A percentile compares a stretch with the other conserved stretches of the same genome.
phyloP scores from a whole-genome alignment of 225 moss, liverwort and hornwort genomes.

The Polytrichum formosum region DNA sequence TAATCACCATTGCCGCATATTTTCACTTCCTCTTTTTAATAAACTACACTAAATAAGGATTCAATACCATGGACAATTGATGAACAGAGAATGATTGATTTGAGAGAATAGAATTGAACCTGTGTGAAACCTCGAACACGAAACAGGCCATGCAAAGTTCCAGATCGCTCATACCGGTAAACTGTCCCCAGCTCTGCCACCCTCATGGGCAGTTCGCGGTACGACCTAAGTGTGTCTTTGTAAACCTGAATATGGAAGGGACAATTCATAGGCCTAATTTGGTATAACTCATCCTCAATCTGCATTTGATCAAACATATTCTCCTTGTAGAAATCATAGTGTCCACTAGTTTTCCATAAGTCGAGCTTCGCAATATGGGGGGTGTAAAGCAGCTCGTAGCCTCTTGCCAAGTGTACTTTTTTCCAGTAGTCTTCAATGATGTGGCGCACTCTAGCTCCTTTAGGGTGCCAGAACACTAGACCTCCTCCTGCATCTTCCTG shows the following conservation, averaged over 20 bases:
- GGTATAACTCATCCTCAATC: slow-evolving; percentile 91
- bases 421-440: slow-evolving; percentile 95
- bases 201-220: slow-evolving; percentile 86
- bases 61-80: no score
- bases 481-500: slow-evolving; percentile 99
- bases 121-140: slow-evolving; percentile 98
- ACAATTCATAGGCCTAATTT: slow-evolving; percentile 98
- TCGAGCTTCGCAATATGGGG: slow-evolving; percentile 94
- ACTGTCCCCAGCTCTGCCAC: slow-evolving; percentile 96
- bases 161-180: slow-evolving; percentile 94
- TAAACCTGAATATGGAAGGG: slow-evolving; percentile 98
- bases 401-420: slow-evolving; percentile 77
- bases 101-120: slow-evolving; percentile 23
- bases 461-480: slow-evolving; percentile 97
- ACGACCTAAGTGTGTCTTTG: slow-evolving; percentile 82
- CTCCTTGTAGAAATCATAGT: slow-evolving; percentile 88
- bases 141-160: slow-evolving; percentile 92
- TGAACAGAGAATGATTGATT: no score
- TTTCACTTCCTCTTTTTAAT: no score
- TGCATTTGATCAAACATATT: slow-evolving; percentile 98
- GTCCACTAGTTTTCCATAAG: slow-evolving; percentile 98
- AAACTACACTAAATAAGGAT: no score
- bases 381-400: slow-evolving; percentile 96
- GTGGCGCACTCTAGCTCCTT: slow-evolving; percentile 90
- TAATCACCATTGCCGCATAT: no score